A percentile compares a stretch with the other conserved stretches of the same genome.
phyloP scores from a whole-genome alignment of 2,329 filamentous ascomycete species.

The Elsinoe necatrix region DNA sequence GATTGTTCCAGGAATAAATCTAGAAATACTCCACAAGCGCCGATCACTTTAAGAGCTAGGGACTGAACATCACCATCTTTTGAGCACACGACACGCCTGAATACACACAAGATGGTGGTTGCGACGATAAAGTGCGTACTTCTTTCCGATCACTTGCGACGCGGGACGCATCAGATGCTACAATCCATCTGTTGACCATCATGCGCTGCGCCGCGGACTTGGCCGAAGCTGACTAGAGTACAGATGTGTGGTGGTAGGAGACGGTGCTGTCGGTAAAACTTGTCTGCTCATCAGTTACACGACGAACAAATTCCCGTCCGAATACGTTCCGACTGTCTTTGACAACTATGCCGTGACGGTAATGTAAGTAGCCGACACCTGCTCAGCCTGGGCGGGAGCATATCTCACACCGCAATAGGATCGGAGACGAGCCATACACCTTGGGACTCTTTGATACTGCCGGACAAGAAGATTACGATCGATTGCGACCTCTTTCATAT shows the following conservation, averaged over 20 bases:
- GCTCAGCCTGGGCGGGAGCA: background rate
- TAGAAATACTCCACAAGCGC: constrained; percentile 3
- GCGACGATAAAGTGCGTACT: constrained; percentile 28
- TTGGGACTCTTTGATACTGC: constrained; percentile 96
- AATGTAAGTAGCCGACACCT: constrained; percentile 66
- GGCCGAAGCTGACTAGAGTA: constrained; percentile 11
- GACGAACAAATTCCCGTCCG: constrained; percentile 98
- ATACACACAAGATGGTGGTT: constrained; percentile 24
- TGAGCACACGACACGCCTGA: constrained; percentile 3
- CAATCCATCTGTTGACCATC: constrained; percentile 4
- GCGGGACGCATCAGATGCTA: background rate
- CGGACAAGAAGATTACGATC: constrained; percentile 98
- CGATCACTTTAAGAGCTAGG: constrained; percentile 6
- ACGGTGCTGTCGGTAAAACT: constrained; percentile 98
- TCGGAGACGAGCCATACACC: constrained; percentile 97
- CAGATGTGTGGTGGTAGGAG: constrained; percentile 97
- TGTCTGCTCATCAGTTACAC: constrained; percentile 99
- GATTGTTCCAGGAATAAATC: background rate
- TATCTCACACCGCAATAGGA: constrained; percentile 51
- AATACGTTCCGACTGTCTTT: constrained; percentile 99
- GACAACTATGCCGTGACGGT: constrained; percentile 99
- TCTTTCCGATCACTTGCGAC: background rate
- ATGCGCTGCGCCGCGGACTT: background rate
- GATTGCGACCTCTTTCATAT: constrained; percentile 90
- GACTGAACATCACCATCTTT: background rate